Evolutionary conservation across 169 alveolate genomes (phyloP).

Genomic region (Plasmodium gaboni): DNA sequence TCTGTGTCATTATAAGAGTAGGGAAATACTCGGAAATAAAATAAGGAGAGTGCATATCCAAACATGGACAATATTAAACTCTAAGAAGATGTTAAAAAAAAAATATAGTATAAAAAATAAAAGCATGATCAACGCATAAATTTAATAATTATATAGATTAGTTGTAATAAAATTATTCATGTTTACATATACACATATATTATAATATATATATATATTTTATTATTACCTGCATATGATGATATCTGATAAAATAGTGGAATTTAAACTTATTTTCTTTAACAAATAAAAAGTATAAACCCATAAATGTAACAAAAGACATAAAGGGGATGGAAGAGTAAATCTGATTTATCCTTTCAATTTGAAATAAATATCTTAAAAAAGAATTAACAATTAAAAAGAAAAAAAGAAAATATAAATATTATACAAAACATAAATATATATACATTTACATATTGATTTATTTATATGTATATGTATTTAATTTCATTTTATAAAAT

Average conservation of each 20-base stretch:
- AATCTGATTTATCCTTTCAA: slow-evolving; percentile 51
- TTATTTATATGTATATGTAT: background rate
- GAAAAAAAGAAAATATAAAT: background rate
- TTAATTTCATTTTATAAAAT: background rate
- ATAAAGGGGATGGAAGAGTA: slow-evolving; percentile 61
- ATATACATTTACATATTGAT: no score
- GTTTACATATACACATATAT: background rate
- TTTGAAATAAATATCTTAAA: slow-evolving; percentile 41
- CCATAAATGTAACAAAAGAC: slow-evolving; percentile 70
- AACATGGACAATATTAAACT: slow-evolving; percentile 67
- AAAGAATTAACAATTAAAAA: background rate
- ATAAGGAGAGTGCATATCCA: slow-evolving; percentile 72
- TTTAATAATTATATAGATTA: no score
- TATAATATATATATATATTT: background rate
- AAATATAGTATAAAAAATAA: background rate
- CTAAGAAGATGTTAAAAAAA: background rate
- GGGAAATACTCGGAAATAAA: slow-evolving; percentile 71
- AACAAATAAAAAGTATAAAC: slow-evolving; percentile 62
- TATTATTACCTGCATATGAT: slow-evolving; percentile 62
- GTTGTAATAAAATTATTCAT: background rate
- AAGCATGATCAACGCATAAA: background rate
- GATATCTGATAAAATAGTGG: slow-evolving; percentile 63
- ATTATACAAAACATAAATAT: background rate
- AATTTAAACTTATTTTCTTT: slow-evolving; percentile 68
- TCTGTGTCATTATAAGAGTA: slow-evolving; percentile 73